A percentile compares a stretch with the other conserved stretches of the same genome.
phyloP scores from a whole-genome alignment of 2,329 filamentous ascomycete genomes.

The Xylariaceae sp. region DNA sequence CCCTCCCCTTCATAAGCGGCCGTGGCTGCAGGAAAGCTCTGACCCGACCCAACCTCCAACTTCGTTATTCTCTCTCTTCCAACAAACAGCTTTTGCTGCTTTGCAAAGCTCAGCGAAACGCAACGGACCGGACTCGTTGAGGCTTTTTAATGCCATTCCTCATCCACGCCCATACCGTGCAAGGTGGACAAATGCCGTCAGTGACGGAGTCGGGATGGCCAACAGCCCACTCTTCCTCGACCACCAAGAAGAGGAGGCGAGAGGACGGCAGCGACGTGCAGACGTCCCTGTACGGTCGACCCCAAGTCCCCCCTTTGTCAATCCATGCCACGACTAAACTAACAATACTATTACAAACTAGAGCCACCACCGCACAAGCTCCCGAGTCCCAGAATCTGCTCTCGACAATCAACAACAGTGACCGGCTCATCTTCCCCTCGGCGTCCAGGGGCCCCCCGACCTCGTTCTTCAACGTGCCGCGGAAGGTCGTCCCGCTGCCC shows the following conservation, averaged over 20 bases:
- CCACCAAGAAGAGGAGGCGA: conserved; percentile 43
- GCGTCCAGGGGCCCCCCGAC: conserved; percentile 5
- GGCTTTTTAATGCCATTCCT: not conserved
- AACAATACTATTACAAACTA: conserved; percentile 14
- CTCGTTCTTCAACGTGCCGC: conserved; percentile 25
- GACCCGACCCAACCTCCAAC: not conserved
- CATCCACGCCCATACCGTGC: conserved; percentile 1
- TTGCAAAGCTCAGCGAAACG: too few species aligned
- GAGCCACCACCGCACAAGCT: conserved; percentile 21
- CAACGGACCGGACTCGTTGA: not conserved
- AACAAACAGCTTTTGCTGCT: not conserved
- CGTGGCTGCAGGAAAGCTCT: not conserved
- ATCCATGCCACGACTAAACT: conserved; percentile 19
- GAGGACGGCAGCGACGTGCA: conserved; percentile 37
- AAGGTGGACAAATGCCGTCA: conserved; percentile 39
- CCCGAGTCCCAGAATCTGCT: conserved; percentile 25
- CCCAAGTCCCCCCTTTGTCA: conserved; percentile 3
- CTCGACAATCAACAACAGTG: conserved; percentile 32
- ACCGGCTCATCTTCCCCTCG: conserved; percentile 28
- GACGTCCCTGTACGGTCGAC: conserved; percentile 30
- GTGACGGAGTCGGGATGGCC: conserved; percentile 37
- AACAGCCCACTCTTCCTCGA: conserved; percentile 32
- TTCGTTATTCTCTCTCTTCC: not conserved
- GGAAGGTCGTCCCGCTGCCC: conserved; percentile 34
- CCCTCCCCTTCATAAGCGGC: not conserved